Evolutionary conservation across 2,329 filamentous ascomycete species (phyloP).

Genomic region (Pestalotiopsis sp.): DNA sequence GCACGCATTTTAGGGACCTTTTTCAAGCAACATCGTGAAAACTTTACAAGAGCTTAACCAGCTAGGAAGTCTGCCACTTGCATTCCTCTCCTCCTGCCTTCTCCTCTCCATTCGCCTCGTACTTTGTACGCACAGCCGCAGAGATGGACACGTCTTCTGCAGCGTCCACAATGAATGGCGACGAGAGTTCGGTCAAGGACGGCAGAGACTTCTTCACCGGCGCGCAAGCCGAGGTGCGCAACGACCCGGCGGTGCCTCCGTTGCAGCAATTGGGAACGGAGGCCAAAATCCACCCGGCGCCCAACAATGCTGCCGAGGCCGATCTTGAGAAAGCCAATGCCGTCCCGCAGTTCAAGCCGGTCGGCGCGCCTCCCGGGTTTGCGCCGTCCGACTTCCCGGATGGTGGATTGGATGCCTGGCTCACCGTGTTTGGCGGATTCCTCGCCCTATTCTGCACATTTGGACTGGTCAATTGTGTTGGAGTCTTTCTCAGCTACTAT

Average conservation of each 20-base stretch:
- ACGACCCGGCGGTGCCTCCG: background rate
- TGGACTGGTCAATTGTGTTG: slow-evolving; percentile 44
- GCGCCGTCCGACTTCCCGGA: slow-evolving; percentile 56
- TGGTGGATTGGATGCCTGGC: slow-evolving; percentile 60
- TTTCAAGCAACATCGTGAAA: background rate
- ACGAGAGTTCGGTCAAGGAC: slow-evolving; percentile 3
- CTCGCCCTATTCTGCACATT: slow-evolving; percentile 41
- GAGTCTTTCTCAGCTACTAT: slow-evolving; percentile 63
- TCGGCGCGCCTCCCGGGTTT: slow-evolving; percentile 11
- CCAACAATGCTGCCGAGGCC: slow-evolving; percentile 2
- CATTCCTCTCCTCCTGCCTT: background rate
- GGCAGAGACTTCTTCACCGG: background rate
- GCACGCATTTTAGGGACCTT: background rate
- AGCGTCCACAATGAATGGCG: slow-evolving; percentile 6
- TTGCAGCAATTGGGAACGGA: slow-evolving; percentile 6
- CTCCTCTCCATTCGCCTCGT: background rate
- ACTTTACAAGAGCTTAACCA: background rate
- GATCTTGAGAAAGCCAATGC: slow-evolving; percentile 8
- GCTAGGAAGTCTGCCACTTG: background rate
- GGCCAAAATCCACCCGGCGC: slow-evolving; percentile 4
- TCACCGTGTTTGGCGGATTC: slow-evolving; percentile 53
- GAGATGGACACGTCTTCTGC: background rate
- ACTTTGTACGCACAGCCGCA: background rate
- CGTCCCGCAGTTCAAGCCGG: background rate
- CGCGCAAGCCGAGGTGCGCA: background rate